Evolutionary conservation across 192 early-diverging fungal species (phyloP).

Genomic region (Coemansia sp.): DNA sequence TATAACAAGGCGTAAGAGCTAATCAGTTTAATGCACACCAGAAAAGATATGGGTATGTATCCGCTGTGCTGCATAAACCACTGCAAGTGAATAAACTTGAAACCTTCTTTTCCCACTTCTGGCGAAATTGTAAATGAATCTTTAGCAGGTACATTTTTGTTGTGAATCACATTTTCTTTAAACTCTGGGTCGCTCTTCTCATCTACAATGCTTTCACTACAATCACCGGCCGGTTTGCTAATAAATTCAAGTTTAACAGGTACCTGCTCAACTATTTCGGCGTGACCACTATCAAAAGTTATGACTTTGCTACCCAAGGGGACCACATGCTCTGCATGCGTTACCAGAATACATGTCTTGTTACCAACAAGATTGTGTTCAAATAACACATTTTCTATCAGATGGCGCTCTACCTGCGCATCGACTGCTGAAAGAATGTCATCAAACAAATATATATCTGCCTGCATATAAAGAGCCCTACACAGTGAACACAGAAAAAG

Average conservation of each 20-base stretch:
- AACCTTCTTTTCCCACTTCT: too few relatives aligned
- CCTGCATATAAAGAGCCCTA: conserved; percentile 61
- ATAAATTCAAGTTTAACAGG: not conserved
- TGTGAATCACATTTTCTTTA: not conserved
- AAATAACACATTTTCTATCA: conserved; percentile 49
- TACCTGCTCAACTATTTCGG: not conserved
- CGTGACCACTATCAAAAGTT: conserved; percentile 6
- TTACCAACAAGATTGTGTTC: not conserved
- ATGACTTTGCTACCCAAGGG: conserved; percentile 27
- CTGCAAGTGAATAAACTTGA: too few relatives aligned
- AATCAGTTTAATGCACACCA: not conserved
- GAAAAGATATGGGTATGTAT: not conserved
- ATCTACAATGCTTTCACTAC: not conserved
- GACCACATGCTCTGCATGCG: conserved; percentile 40
- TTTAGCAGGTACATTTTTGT: too few relatives aligned
- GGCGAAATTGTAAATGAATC: too few relatives aligned
- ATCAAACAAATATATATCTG: conserved; percentile 67
- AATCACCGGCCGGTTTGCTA: not conserved
- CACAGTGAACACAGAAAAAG: not conserved
- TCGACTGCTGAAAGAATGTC: conserved; percentile 70
- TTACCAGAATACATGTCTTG: conserved; percentile 25
- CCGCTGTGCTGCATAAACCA: too few relatives aligned
- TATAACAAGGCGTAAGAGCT: not conserved
- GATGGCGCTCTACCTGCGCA: conserved; percentile 58
- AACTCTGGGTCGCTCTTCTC: not conserved